phyloP scores from a whole-genome alignment of 2,329 filamentous ascomycete genomes.

The Calcarisporium arbuscula region DNA sequence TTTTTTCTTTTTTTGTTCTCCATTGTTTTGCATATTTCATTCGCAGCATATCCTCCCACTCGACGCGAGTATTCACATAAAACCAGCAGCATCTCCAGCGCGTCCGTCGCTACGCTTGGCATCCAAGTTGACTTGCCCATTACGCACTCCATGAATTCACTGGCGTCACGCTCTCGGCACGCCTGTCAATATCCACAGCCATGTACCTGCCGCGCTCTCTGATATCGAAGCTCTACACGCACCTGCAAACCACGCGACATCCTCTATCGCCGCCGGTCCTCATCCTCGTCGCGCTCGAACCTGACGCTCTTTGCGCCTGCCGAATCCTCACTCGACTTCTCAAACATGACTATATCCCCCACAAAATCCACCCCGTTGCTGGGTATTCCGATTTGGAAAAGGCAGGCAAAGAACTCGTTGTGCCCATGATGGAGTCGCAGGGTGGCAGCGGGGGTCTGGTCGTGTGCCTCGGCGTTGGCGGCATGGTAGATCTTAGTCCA shows the following conservation, averaged over 20 bases:
- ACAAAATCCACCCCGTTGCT: conserved; percentile 92
- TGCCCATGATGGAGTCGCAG: conserved; percentile 76
- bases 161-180: conserved; percentile 16
- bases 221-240: conserved; percentile 84
- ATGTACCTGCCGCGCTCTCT: conserved; percentile 95
- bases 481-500: conserved; percentile 78
- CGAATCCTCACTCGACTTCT: conserved; percentile 89
- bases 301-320: conserved; percentile 91
- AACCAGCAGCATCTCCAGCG: conserved; percentile 25
- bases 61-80: too few relatives aligned
- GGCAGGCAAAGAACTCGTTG: conserved; percentile 71
- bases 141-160: conserved; percentile 20
- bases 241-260: conserved; percentile 80
- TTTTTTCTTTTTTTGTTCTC: too few relatives aligned
- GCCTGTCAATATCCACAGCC: conserved; percentile 22
- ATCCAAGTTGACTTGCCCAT: too few relatives aligned
- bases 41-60: too few relatives aligned
- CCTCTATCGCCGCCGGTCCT: conserved; percentile 87
- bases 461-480: conserved; percentile 86
- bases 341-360: conserved; percentile 94
- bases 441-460: conserved; percentile 86
- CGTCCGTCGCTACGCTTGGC: conserved; percentile 17
- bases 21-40: too few relatives aligned
- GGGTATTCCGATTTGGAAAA: conserved; percentile 86
- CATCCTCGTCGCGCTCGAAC: conserved; percentile 86